Percentiles rank a stretch among this genome's conserved stretches.
phyloP scores from a whole-genome alignment of 2,329 filamentous ascomycete species.

The Penicillium sp. region DNA sequence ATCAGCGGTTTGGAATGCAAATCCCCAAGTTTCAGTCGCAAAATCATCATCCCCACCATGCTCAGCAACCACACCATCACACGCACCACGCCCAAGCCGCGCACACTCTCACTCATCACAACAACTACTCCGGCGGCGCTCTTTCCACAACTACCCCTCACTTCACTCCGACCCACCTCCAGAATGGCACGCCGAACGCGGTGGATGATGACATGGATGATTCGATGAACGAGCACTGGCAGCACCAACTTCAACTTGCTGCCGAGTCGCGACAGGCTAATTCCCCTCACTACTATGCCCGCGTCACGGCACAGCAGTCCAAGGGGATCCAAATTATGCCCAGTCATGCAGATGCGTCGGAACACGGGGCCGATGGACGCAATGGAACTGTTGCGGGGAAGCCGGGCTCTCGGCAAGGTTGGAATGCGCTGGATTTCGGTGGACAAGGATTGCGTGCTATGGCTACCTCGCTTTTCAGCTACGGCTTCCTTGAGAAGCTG shows the following conservation, averaged over 20 bases:
- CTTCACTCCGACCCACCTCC: conserved; percentile 58
- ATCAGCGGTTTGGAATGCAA: conserved; percentile 51
- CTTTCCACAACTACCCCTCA: conserved; percentile 53
- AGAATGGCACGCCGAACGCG: conserved; percentile 58
- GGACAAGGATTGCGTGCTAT: conserved; percentile 91
- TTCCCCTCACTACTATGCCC: conserved; percentile 68
- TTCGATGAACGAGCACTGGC: conserved; percentile 73
- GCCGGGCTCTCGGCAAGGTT: conserved; percentile 65
- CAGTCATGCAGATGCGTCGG: conserved; percentile 51
- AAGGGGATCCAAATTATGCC: conserved; percentile 47
- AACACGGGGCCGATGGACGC: conserved; percentile 54
- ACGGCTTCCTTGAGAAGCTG: conserved; percentile 84
- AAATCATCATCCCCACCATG: conserved; percentile 45
- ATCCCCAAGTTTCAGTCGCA: conserved; percentile 50
- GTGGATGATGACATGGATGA: conserved; percentile 58
- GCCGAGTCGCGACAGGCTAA: conserved; percentile 70
- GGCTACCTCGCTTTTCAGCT: conserved; percentile 75
- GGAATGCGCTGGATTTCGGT: conserved; percentile 90
- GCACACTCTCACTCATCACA: conserved; percentile 49
- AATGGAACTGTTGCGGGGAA: conserved; percentile 66
- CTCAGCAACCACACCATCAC: conserved; percentile 45
- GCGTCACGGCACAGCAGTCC: conserved; percentile 47
- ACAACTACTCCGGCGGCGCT: conserved; percentile 49
- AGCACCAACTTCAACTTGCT: conserved; percentile 77
- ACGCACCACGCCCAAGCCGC: conserved; percentile 43